Conservation (phyloP, 116 monocot species). For the Phalaenopsis hybrid region DNA sequence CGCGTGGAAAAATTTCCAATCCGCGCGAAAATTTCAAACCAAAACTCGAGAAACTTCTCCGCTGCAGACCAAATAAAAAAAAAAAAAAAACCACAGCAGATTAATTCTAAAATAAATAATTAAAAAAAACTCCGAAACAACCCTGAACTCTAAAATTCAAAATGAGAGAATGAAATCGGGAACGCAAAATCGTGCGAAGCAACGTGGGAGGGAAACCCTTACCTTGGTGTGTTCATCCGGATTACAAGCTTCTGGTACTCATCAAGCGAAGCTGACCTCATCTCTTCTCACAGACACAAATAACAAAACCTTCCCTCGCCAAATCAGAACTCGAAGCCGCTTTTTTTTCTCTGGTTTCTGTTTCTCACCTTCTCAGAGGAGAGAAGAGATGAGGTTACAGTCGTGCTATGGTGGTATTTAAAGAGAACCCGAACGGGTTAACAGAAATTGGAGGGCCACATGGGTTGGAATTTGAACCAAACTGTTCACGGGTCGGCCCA, state of each 20-base stretch:
- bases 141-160: too few relatives aligned
- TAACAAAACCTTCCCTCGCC: background rate
- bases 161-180: background rate
- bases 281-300: background rate
- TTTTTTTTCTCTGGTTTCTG: too few relatives aligned
- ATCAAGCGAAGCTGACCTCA: constrained; percentile 32
- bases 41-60: background rate
- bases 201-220: background rate
- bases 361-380: too few relatives aligned
- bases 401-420: too few relatives aligned
- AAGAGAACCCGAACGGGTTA: too few relatives aligned
- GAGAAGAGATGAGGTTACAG: too few relatives aligned
- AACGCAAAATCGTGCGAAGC: background rate
- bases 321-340: background rate
- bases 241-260: constrained; percentile 78
- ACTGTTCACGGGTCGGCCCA: too few relatives aligned
- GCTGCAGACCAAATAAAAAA: background rate
- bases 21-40: background rate
- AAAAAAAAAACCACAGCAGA: background rate
- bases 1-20: background rate
- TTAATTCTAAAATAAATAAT: background rate
- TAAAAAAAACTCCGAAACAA: background rate
- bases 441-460: too few relatives aligned
- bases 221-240: constrained; percentile 72
- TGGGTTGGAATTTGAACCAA: too few relatives aligned